A percentile compares a stretch with the other conserved stretches of the same genome.
phyloP scores from a whole-genome alignment of 1,284 basidiomycete species.

The Marasmius sp. region DNA sequence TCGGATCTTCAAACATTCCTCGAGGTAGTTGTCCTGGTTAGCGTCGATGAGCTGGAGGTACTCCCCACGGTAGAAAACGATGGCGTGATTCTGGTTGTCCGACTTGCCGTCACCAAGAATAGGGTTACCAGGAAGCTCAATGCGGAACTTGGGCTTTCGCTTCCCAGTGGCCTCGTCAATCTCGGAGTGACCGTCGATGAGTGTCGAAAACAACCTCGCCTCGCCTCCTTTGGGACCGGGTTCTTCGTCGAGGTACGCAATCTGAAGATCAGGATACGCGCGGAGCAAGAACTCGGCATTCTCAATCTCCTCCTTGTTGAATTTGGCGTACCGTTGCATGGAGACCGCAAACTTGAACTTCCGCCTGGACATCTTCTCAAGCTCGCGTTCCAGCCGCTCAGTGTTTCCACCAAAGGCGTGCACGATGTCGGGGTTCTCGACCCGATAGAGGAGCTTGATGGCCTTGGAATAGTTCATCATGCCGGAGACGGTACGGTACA shows the following conservation, averaged over 20 bases:
- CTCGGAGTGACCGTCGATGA: conserved; percentile 98
- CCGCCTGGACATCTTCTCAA: conserved; percentile 95
- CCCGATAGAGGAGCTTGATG: conserved; percentile 98
- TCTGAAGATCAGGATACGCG: conserved; percentile 98
- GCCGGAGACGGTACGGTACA: conserved; percentile 99
- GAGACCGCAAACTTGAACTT: conserved; percentile 99
- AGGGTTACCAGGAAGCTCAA: conserved; percentile 98
- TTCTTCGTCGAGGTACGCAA: conserved; percentile 98
- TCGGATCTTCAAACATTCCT: conserved; percentile 98
- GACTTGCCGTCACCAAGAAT: conserved; percentile 99
- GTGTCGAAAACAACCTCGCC: conserved; percentile 87
- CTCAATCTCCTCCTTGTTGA: conserved; percentile 99
- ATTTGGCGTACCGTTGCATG: conserved; percentile 99
- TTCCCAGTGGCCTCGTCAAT: conserved; percentile 87
- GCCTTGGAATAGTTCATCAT: conserved; percentile 99
- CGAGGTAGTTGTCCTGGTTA: conserved; percentile 99
- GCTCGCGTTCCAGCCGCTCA: conserved; percentile 92
- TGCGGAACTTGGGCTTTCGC: conserved; percentile 95
- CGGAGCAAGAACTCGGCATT: conserved; percentile 98
- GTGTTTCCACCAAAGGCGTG: conserved; percentile 97
- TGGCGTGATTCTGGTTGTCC: conserved; percentile 99
- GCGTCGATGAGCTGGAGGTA: conserved; percentile 99
- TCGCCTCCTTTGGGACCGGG: conserved; percentile 87
- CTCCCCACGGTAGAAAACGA: conserved; percentile 98
- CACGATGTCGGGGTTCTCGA: conserved; percentile 99